Conservation (phyloP, 2,329 filamentous ascomycete genomes). For the Bimuria novae-zelandiae region DNA sequence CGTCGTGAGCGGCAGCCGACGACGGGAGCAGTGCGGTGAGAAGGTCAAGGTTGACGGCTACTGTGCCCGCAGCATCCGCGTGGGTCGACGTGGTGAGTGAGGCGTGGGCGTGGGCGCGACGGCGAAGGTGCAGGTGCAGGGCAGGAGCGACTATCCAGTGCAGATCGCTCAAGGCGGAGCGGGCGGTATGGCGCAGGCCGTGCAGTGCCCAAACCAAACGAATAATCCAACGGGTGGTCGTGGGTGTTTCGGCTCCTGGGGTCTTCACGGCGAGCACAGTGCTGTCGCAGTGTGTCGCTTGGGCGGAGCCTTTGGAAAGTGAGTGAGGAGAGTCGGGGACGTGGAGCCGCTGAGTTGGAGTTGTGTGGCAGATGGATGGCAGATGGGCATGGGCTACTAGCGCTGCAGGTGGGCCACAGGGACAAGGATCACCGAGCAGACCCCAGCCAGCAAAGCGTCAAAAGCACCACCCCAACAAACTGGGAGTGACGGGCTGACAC, state of each 20-base stretch:
- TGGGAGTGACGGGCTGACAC: too few species aligned
- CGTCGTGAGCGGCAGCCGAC: not conserved
- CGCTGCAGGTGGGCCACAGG: not conserved
- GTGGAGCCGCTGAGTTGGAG: slow-evolving; percentile 5
- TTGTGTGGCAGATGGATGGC: slow-evolving; percentile 9
- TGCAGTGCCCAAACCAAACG: not conserved
- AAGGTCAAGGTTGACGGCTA: slow-evolving; percentile 2
- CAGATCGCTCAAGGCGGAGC: not conserved
- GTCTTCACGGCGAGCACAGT: slow-evolving; percentile 2
- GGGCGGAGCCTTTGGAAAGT: slow-evolving; percentile 1
- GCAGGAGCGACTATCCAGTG: not conserved
- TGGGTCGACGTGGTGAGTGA: slow-evolving; percentile 3
- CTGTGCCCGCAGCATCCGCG: slow-evolving; percentile 8
- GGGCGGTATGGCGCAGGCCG: not conserved
- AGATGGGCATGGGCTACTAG: slow-evolving; percentile 1
- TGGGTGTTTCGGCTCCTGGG: not conserved
- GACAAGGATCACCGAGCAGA: slow-evolving; percentile 3
- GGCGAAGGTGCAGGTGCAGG: slow-evolving; percentile 4
- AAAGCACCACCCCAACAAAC: slow-evolving; percentile 4
- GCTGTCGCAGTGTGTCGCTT: slow-evolving; percentile 2
- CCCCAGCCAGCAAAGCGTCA: slow-evolving; percentile 1
- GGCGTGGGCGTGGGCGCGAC: slow-evolving; percentile 4
- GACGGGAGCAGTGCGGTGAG: not conserved
- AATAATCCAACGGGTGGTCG: too few species aligned
- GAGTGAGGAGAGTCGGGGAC: slow-evolving; percentile 1